These are phyloP conservation scores for Nitzschia putrida DNA, from an alignment of 108 stramenopile species.

Conservation along the genomic window DNA sequence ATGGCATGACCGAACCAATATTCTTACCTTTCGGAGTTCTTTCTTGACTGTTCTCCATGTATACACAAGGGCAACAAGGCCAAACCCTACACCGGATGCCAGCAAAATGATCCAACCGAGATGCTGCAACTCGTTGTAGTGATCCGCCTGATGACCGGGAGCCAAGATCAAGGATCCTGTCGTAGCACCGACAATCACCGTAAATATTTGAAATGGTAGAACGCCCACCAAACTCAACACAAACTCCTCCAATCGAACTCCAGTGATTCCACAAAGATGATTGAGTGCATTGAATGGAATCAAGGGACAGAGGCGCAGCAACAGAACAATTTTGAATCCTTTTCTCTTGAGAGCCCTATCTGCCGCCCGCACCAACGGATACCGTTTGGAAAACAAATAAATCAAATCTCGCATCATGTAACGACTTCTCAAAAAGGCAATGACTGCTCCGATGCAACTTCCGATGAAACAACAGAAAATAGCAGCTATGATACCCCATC, in stretches of 20 bases:
- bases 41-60: conserved; percentile 30
- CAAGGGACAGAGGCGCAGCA: conserved; percentile 65
- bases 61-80: conserved; percentile 25
- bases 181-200: conserved; percentile 32
- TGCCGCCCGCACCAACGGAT: conserved; percentile 61
- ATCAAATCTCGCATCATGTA: conserved; percentile 79
- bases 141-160: conserved; percentile 1
- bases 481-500: conserved; percentile 54
- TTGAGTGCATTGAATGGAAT: conserved; percentile 73
- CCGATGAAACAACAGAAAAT: conserved; percentile 61
- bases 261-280: conserved; percentile 63
- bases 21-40: conserved; percentile 24
- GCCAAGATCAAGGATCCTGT: conserved; percentile 22
- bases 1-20: neutral
- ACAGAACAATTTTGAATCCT: conserved; percentile 65
- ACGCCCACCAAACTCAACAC: conserved; percentile 30
- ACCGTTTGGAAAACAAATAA: conserved; percentile 59
- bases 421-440: conserved; percentile 63
- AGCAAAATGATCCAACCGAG: conserved; percentile 18
- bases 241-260: conserved; percentile 28
- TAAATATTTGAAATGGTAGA: conserved; percentile 36
- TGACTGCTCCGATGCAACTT: conserved; percentile 46
- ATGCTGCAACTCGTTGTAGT: conserved; percentile 13
- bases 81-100: conserved; percentile 22
- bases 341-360: conserved; percentile 62